phyloP scores from a whole-genome alignment of 2,329 filamentous ascomycete genomes.

The Penicillium sp. region DNA sequence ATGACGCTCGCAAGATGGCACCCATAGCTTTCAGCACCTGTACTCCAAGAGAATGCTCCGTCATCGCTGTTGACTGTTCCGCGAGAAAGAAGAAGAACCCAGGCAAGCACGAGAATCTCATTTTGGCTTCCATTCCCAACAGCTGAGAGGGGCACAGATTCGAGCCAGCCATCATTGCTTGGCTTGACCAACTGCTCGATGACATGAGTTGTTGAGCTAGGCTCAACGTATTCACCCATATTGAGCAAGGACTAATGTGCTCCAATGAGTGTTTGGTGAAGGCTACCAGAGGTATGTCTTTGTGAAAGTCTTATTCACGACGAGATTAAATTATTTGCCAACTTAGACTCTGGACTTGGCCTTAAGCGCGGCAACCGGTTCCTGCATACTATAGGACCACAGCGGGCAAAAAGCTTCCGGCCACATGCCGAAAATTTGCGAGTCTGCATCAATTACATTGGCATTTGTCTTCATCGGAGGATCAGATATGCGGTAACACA shows the following conservation, averaged over 20 bases:
- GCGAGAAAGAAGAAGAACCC: slow-evolving; percentile 1
- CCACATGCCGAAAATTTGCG: not conserved
- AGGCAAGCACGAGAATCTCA: not conserved
- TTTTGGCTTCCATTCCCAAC: not conserved
- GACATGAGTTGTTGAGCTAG: not conserved
- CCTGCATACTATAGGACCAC: not conserved
- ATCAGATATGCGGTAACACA: not conserved
- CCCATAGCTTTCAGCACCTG: not conserved
- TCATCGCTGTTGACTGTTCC: not conserved
- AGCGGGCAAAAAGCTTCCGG: not conserved
- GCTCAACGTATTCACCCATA: slow-evolving; percentile 5
- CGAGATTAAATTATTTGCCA: not conserved
- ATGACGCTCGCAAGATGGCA: not conserved
- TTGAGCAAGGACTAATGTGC: not conserved
- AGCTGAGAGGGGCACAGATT: not conserved
- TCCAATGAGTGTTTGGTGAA: not conserved
- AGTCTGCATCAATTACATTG: not conserved
- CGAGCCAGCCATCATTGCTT: not conserved
- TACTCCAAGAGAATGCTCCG: not conserved
- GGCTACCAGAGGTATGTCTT: not conserved
- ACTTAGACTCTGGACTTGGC: not conserved
- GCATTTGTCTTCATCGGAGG: not conserved
- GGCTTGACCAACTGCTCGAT: not conserved
- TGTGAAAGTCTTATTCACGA: not conserved
- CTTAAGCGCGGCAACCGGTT: not conserved